Conservation (phyloP, 495 filamentous ascomycete species). For the Delitschia confertaspora region DNA sequence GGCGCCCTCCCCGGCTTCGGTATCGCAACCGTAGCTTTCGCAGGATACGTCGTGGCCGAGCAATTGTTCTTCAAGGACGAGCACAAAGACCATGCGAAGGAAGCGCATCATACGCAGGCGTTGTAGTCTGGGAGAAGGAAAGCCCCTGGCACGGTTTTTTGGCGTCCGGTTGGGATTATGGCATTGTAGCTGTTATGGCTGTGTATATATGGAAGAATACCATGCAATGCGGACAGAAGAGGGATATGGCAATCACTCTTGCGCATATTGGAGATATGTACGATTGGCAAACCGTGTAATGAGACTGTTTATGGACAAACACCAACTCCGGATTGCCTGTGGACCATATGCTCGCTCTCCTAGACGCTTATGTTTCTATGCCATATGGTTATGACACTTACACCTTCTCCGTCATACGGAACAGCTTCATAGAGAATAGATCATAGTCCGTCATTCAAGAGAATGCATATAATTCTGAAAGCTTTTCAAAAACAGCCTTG, state of each 20-base stretch:
- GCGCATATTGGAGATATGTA: too few relatives aligned
- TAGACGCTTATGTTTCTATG: too few relatives aligned
- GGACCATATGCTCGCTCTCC: too few relatives aligned
- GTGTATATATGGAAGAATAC: slow-evolving; percentile 4
- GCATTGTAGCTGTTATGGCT: background rate
- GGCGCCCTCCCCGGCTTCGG: slow-evolving; percentile 80
- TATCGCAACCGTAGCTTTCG: slow-evolving; percentile 83
- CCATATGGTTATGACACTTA: too few relatives aligned
- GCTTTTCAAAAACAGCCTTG: too few relatives aligned
- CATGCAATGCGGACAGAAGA: background rate
- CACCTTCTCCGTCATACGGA: too few relatives aligned
- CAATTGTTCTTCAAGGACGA: slow-evolving; percentile 73
- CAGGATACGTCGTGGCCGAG: slow-evolving; percentile 80
- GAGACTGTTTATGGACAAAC: too few relatives aligned
- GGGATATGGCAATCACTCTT: background rate
- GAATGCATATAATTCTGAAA: too few relatives aligned
- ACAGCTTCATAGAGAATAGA: too few relatives aligned
- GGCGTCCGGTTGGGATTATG: slow-evolving; percentile 15
- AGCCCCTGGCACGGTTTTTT: slow-evolving; percentile 1
- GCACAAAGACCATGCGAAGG: slow-evolving; percentile 44
- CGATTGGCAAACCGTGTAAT: too few relatives aligned
- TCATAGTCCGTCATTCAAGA: too few relatives aligned
- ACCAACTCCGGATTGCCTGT: too few relatives aligned
- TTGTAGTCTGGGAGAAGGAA: background rate
- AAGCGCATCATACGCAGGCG: background rate